Base-by-base conservation (phyloP, 768 basidiomycete species). In the Pleurotus djamor region DNA sequence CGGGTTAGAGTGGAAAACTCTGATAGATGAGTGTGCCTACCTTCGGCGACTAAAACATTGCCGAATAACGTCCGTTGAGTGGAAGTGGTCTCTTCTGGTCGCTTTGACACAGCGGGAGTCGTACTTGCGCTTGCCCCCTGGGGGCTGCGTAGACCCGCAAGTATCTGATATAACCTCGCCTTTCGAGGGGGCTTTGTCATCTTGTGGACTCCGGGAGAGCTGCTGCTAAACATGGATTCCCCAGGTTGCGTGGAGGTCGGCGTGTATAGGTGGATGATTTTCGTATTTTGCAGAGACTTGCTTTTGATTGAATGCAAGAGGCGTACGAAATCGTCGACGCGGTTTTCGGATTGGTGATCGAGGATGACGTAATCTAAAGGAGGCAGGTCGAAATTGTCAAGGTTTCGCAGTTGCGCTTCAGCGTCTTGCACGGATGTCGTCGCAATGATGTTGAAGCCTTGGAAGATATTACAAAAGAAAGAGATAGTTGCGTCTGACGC, bases 111-210 rank as follows among this genome's bases (percentile, higher is more conserved):
- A 38, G 74, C 76, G n/a, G 74, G 68, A 48, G 71, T 64, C 37
- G 74, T 68, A 58, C 67, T 68, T 21, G 75, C 57, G 44, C 79
- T 70, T 56, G 79, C 72, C 4, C 79, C 72, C 61, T 77, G 76
- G 0, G 84, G 76, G 61, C 85, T 79, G 68, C 84, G 88, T 59
- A 86, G 61, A 33, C 74, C 76, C 5, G 85, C 87, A n/a, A 89
- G 75, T 13, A 79, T 80, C 64, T 87, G 87, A 41, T 89, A 73
- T 35, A 88, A 69, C 28, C 86, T 78, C 6, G 78, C 76, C 66
- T 79, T 82, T 61, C 88, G 76, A 9, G 88, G 86, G 0, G 88
- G 88, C 68, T 89, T 90, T 7, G 86, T 88, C 78, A 89, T 84
- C 61, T 85, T 83, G 28, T 84, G 75, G 5, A 89, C 80, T 10